A percentile compares a stretch with the other conserved stretches of the same genome.
phyloP scores from a whole-genome alignment of 257 asterid species.

The Forsythia suspensa region DNA sequence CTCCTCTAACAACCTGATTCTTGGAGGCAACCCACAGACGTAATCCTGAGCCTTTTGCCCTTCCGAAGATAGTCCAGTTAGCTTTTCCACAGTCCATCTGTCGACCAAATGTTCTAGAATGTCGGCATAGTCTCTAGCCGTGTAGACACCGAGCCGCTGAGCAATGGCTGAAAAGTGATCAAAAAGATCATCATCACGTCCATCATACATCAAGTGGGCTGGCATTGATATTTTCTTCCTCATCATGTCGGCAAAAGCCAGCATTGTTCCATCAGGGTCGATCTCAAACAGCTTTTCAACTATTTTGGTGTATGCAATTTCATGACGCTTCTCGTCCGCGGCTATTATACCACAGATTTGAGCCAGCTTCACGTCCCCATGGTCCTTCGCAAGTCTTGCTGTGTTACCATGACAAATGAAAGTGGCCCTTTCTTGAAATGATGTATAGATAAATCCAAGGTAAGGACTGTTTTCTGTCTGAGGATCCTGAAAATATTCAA shows the following conservation, averaged over 20 bases:
- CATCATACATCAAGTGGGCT: conserved; percentile 84
- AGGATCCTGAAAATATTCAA: conserved; percentile 52
- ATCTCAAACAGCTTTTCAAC: conserved; percentile 74
- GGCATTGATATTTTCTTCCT: conserved; percentile 85
- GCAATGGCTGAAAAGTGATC: conserved; percentile 76
- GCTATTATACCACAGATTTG: conserved; percentile 81
- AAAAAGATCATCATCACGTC: conserved; percentile 63
- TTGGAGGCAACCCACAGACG: conserved; percentile 64
- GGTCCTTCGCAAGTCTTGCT: conserved; percentile 67
- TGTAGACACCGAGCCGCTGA: conserved; percentile 67
- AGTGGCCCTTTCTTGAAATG: conserved; percentile 88
- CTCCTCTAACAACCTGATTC: conserved; percentile 69
- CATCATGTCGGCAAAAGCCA: conserved; percentile 81
- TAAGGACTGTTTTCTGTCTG: conserved; percentile 78
- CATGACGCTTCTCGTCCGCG: conserved; percentile 82
- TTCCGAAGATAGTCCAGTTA: conserved; percentile 55
- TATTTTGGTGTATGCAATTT: conserved; percentile 81
- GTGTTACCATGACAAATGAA: conserved; percentile 84
- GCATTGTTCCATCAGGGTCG: conserved; percentile 72
- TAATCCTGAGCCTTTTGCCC: conserved; percentile 79
- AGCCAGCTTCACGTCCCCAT: conserved; percentile 72
- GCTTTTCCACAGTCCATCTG: conserved; percentile 62
- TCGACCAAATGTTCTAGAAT: conserved; percentile 68
- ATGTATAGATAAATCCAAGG: conserved; percentile 80
- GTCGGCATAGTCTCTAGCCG: conserved; percentile 76